These are phyloP conservation scores for Baorangia bicolor DNA, from an alignment of 768 basidiomycete genomes.

Conservation along the genomic window DNA sequence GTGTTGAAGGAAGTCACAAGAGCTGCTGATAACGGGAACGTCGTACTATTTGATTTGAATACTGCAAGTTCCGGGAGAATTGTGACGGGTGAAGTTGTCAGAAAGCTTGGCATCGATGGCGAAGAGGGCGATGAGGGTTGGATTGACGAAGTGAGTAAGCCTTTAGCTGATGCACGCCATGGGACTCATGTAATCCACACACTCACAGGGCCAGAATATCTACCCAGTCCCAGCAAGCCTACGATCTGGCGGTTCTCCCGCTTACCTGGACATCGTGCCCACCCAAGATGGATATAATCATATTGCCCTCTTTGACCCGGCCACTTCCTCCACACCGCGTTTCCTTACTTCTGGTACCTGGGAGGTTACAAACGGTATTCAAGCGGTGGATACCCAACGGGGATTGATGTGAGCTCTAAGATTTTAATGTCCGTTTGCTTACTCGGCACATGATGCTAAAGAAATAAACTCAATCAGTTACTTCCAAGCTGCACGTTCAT, in stretches of 20 bases:
- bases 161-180: slow-evolving; percentile 1
- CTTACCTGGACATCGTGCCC: slow-evolving; percentile 91
- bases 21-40: slow-evolving; percentile 75
- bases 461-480: slow-evolving; percentile 53
- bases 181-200: slow-evolving; percentile 14
- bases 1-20: slow-evolving; percentile 87
- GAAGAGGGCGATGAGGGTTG: slow-evolving; percentile 92
- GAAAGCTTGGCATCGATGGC: slow-evolving; percentile 77
- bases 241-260: slow-evolving; percentile 44
- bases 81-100: slow-evolving; percentile 55
- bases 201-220: slow-evolving; percentile 58
- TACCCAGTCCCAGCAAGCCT: slow-evolving; percentile 50
- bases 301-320: slow-evolving; percentile 86
- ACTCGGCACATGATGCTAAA: slow-evolving; percentile 22
- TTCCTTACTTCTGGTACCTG: slow-evolving; percentile 88
- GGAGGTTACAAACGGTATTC: slow-evolving; percentile 82
- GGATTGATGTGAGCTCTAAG: slow-evolving; percentile 63
- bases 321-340: slow-evolving; percentile 61
- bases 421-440: slow-evolving; percentile 33
- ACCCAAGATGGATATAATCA: slow-evolving; percentile 83
- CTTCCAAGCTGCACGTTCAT: slow-evolving; percentile 83
- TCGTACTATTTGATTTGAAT: slow-evolving; percentile 69
- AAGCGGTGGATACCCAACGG: slow-evolving; percentile 65
- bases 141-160: slow-evolving; percentile 76
- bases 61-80: slow-evolving; percentile 26